A percentile compares a stretch with the other conserved stretches of the same genome.
Conservation (phyloP, 1,139 yeast species). For the Suhomyces yuchorum region DNA sequence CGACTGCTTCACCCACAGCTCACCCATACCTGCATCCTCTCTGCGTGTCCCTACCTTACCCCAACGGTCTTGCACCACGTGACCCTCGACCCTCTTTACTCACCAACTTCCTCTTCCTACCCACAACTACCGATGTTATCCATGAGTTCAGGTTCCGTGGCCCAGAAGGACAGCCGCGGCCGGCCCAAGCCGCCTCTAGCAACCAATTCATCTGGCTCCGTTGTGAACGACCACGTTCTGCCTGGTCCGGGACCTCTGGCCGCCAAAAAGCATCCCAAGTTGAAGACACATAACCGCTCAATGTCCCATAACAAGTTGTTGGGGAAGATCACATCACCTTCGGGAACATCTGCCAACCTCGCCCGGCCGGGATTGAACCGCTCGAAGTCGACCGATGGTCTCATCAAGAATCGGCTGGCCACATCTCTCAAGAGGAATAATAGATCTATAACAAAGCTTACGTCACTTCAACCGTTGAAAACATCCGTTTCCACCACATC, state of each 20-base stretch:
- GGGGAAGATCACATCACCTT: conserved; percentile 23
- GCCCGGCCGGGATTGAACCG: conserved; percentile 39
- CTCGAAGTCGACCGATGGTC: conserved; percentile 49
- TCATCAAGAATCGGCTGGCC: conserved; percentile 26
- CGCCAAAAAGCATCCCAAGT: conserved; percentile 8
- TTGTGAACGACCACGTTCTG: neutral
- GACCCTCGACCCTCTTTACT: neutral
- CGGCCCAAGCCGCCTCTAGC: conserved; percentile 11
- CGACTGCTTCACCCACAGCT: too few relatives aligned
- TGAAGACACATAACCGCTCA: conserved; percentile 33
- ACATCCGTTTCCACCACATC: conserved; percentile 35
- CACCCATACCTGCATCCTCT: too few relatives aligned
- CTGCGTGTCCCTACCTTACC: neutral
- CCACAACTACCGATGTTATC: conserved; percentile 9
- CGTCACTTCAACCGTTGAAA: conserved; percentile 44
- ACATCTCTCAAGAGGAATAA: conserved; percentile 36
- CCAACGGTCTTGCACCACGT: neutral
- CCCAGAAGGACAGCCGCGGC: conserved; percentile 10
- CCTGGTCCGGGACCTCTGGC: conserved; percentile 4
- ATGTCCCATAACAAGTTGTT: conserved; percentile 36
- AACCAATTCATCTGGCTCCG: conserved; percentile 4
- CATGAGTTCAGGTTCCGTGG: conserved; percentile 6
- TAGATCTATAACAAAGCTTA: conserved; percentile 40
- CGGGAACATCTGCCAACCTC: conserved; percentile 17
- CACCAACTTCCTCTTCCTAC: neutral